Evolutionary conservation across 2,329 filamentous ascomycete genomes (phyloP).

Genomic region (Dactylellina cionopaga): DNA sequence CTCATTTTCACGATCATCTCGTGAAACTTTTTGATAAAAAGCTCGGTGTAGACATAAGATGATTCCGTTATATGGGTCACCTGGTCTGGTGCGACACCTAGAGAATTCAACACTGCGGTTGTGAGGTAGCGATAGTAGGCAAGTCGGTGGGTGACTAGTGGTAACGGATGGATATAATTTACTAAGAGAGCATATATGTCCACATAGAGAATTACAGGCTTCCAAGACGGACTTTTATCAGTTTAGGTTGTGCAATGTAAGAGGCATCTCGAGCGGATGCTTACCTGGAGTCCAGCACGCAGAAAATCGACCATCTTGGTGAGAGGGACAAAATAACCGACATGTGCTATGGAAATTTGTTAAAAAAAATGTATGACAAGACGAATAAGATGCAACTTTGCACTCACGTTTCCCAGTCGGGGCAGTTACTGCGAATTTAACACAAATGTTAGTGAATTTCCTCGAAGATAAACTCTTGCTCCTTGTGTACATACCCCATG

Average conservation of each 20-base stretch:
- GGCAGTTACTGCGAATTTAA: constrained; percentile 17
- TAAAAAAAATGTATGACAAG: neutral
- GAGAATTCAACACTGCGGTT: constrained; percentile 19
- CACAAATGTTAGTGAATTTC: neutral
- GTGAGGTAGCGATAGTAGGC: constrained; percentile 40
- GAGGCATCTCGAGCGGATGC: neutral
- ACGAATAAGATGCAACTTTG: neutral
- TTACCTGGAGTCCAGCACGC: constrained; percentile 34
- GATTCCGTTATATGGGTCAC: constrained; percentile 40
- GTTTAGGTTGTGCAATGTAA: neutral
- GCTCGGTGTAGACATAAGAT: constrained; percentile 42
- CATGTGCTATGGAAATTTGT: constrained; percentile 20
- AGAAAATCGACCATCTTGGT: constrained; percentile 45
- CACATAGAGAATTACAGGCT: constrained; percentile 45
- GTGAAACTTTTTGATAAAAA: constrained; percentile 35
- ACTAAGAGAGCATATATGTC: constrained; percentile 47
- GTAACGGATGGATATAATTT: constrained; percentile 37
- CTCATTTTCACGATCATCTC: constrained; percentile 33
- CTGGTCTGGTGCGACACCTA: constrained; percentile 29
- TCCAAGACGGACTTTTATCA: neutral
- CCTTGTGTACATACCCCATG: constrained; percentile 26
- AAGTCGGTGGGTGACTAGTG: constrained; percentile 25
- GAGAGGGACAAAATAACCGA: constrained; percentile 46
- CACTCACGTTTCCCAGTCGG: constrained; percentile 49
- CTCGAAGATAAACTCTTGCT: neutral